Evolutionary conservation across 2,329 filamentous ascomycete species (phyloP).

Genomic region (Cryphonectria parasitica): DNA sequence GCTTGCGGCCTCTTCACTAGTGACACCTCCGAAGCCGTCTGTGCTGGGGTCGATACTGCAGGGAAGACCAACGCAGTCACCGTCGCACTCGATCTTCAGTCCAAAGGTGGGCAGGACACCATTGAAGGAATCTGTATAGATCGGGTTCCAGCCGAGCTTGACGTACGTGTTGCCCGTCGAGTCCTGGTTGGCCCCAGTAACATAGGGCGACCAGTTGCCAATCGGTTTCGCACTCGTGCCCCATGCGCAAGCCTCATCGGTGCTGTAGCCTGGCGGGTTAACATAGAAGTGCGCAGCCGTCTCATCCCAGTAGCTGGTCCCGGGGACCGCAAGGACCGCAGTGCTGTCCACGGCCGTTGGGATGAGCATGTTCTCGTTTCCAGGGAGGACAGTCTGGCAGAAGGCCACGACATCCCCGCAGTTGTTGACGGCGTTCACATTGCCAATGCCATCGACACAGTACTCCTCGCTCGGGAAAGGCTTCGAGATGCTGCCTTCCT

Average conservation of each 20-base stretch:
- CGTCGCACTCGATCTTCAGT: constrained; percentile 70
- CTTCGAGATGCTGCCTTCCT: constrained; percentile 67
- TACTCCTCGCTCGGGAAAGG: constrained; percentile 70
- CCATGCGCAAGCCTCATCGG: constrained; percentile 71
- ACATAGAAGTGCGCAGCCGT: constrained; percentile 83
- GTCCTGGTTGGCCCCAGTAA: constrained; percentile 75
- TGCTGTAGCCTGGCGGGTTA: constrained; percentile 69
- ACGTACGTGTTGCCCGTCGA: constrained; percentile 68
- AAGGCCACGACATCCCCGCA: constrained; percentile 66
- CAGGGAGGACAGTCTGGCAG: constrained; percentile 79
- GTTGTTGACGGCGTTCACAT: constrained; percentile 69
- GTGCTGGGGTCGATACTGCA: constrained; percentile 69
- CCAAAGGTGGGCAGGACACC: constrained; percentile 66
- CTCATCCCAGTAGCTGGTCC: constrained; percentile 68
- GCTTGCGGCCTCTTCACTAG: constrained; percentile 54
- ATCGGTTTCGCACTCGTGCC: constrained; percentile 63
- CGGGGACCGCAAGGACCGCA: constrained; percentile 71
- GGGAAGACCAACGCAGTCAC: constrained; percentile 72
- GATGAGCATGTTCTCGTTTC: constrained; percentile 82
- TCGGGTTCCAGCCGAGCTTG: constrained; percentile 79
- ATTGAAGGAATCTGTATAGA: constrained; percentile 64
- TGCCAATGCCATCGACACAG: constrained; percentile 70
- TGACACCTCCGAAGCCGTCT: constrained; percentile 60
- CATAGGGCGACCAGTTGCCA: constrained; percentile 79
- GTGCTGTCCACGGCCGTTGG: constrained; percentile 67